Base-by-base conservation (phyloP, 2,329 filamentous ascomycete genomes). In the Geoglossum cookeanum region DNA sequence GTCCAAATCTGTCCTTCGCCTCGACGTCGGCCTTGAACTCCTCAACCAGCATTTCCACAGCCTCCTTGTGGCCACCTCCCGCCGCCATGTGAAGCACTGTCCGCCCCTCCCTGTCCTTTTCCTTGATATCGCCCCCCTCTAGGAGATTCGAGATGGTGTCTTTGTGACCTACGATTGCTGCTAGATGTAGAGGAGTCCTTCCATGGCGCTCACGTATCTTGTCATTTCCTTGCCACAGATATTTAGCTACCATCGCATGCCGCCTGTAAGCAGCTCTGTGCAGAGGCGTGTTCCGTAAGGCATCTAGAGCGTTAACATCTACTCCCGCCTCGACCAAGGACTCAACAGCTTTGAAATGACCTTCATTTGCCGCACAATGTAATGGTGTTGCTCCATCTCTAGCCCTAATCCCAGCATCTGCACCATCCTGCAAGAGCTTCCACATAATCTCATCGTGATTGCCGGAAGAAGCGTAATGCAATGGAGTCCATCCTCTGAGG, bases 391-490 rank as follows among this genome's bases (percentile, higher is more conserved):
- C 45, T 49, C 60, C 59, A 39, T 63, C 60, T 4, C 55, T 55
- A 17, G 55, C 62, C 48, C 48, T 30, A 3, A 51, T 45, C 9
- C 60, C 55, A 4, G 59, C 22, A 17, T 59, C 53, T n/a, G 56
- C 42, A 5, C 56, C 58, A 17, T n/a, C 53, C 15, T 32, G 55
- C 27, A 53, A n/a, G 11, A 59, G 58, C 54, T 4, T 13, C 56
- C 48, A n/a, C 3, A 58, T 51, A 32, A 32, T 55, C 33, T 5
- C 5, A 5, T 33, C n/a, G 29, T 32, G 44, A n/a, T 29, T 56
- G 33, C 48, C 5, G 5, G 9, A 49, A 3, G 59, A 54, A 39
- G 61, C 62, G 56, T 63, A 63, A 59, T 66, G 63, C 37, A 66
- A 57, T 13, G 64, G 63, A n/a, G 64, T 64, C 49, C 60, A 60